These are phyloP conservation scores for Colletotrichum higginsianum DNA, from an alignment of 2,329 filamentous ascomycete genomes.

Conservation along the genomic window DNA sequence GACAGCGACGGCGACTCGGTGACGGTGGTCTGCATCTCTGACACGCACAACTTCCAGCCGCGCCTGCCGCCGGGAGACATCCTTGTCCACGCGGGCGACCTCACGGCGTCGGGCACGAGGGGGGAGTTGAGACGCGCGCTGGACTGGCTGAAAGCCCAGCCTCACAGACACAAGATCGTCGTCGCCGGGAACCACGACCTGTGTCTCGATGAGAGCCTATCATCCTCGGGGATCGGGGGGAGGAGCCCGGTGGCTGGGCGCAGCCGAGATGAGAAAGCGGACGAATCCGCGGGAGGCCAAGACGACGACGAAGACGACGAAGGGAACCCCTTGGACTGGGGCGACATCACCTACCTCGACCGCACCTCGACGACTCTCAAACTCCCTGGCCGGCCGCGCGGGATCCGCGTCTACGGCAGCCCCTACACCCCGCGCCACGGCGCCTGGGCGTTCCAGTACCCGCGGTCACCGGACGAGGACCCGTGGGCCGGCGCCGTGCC, in stretches of 20 bases:
- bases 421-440: constrained; percentile 52
- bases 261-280: constrained; percentile 25
- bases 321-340: constrained; percentile 44
- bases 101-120: constrained; percentile 61
- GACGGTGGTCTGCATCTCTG: constrained; percentile 59
- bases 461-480: constrained; percentile 44
- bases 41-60: constrained; percentile 59
- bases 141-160: constrained; percentile 58
- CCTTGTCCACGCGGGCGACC: constrained; percentile 64
- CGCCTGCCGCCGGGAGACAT: constrained; percentile 59
- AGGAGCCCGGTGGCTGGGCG: not conserved
- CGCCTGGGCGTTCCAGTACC: constrained; percentile 61
- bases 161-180: constrained; percentile 60
- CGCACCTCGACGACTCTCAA: constrained; percentile 42
- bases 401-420: constrained; percentile 54
- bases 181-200: constrained; percentile 64
- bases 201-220: constrained; percentile 47
- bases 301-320: no score
- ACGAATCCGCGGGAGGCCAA: not conserved
- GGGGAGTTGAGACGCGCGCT: constrained; percentile 57
- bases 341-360: constrained; percentile 47
- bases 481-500: constrained; percentile 48
- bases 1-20: not conserved
- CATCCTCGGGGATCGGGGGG: not conserved
- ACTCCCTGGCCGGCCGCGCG: constrained; percentile 45